These are phyloP conservation scores for Entelexis paramagnoliae DNA, from an alignment of 1,139 yeast species.

Conservation along the genomic window DNA sequence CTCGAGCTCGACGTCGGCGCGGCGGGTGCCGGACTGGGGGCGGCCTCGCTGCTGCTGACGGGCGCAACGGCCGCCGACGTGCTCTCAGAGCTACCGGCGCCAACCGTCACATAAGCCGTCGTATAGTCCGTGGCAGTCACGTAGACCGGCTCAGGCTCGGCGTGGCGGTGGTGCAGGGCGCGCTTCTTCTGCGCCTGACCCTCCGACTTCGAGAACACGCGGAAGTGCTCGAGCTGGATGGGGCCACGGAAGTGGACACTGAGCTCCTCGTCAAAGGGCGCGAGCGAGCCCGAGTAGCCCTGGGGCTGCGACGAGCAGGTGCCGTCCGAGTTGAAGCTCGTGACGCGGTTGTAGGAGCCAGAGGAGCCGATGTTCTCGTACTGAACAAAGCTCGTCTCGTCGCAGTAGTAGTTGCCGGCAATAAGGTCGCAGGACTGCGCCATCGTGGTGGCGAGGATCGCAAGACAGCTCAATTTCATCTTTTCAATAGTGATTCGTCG, in stretches of 20 bases:
- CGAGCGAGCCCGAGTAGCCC: conserved; percentile 58
- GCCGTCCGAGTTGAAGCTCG: conserved; percentile 60
- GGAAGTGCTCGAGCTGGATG: conserved; percentile 64
- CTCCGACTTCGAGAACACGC: conserved; percentile 49
- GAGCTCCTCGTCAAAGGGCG: conserved; percentile 82
- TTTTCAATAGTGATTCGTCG: background rate
- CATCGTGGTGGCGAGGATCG: conserved; percentile 24
- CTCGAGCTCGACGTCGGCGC: conserved; percentile 17
- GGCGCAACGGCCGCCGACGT: conserved; percentile 15
- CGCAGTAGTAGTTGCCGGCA: conserved; percentile 76
- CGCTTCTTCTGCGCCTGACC: conserved; percentile 34
- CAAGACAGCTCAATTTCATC: conserved; percentile 11
- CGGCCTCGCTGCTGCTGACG: background rate
- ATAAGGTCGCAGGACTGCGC: conserved; percentile 28
- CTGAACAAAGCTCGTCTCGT: conserved; percentile 52
- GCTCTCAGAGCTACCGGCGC: conserved; percentile 28
- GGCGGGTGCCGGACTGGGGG: conserved; percentile 9
- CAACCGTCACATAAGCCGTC: conserved; percentile 53
- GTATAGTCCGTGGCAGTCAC: conserved; percentile 44
- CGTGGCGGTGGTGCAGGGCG: conserved; percentile 41
- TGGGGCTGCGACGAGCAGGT: conserved; percentile 43
- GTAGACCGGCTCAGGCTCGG: conserved; percentile 44
- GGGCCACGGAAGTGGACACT: conserved; percentile 96
- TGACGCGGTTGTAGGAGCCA: conserved; percentile 68
- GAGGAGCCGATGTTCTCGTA: conserved; percentile 67